Base-by-base conservation (phyloP, 257 asterid genomes). In the Jasminum sambac region DNA sequence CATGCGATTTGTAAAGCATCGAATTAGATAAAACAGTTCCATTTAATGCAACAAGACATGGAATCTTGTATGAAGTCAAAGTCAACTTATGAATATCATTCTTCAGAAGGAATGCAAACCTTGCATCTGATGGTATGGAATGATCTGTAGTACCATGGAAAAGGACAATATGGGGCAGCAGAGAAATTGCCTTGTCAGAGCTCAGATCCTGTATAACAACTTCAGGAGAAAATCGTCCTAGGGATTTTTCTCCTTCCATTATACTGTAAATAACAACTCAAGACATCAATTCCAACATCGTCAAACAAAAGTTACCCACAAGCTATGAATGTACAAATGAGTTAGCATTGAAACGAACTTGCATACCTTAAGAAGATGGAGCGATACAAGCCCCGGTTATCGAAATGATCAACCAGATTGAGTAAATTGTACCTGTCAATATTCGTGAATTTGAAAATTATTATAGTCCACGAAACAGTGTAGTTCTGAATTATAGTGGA, bases 221-320 rank as follows among this genome's bases (percentile, higher is more conserved):
- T 83, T 90, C 99, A 67, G 99, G 99, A 59, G 99, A 95, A 80
- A 87, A 91, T 14, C 69, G 77, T 72, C 80, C 86, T 81, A 91
- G 74, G 24, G 85, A 82, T 55, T 91, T 78, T 73, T 95, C 96
- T 44, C 98, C 99, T 79, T 95, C 99, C 99, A 95, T 95, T 64
- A 90, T 77, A 85, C 99, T 95, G 85, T 55, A 67, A 65, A 82
- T 63, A 39, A 68, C 69, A 72, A 69, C 72, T 46, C 37, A 64
- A 40, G 58, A 41, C 21, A 68, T 48, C 63, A 64, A 68, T 64
- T 59, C 66, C 19, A 37, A 24, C 50, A 30, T 11, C 40, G 11
- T 10, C 55, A 19, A 57, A 59, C 14, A 63, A 73, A 34, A 19
- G n/a, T 42, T 41, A 66, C 14, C 11, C 46, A 38, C 11, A 41